Percentiles rank a stretch among this genome's conserved stretches.
These are phyloP conservation scores for Hapsidospora chrysogenum DNA, from an alignment of 495 filamentous ascomycete species.

Conservation along the genomic window DNA sequence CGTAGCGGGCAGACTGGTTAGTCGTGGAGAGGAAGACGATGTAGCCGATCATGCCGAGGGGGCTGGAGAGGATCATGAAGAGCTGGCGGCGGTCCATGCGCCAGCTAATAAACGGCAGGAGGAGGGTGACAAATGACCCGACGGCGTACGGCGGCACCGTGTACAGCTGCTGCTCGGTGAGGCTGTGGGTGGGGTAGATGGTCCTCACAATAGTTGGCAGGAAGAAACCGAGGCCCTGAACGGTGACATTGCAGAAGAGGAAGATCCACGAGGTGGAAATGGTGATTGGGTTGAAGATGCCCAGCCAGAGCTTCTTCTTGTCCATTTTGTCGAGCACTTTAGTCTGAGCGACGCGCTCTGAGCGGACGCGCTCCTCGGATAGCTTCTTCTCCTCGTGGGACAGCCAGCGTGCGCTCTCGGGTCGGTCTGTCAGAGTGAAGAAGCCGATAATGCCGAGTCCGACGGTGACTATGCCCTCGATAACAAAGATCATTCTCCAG, in stretches of 20 bases:
- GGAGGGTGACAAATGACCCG: constrained; percentile 18
- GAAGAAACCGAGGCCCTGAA: constrained; percentile 44
- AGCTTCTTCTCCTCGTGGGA: constrained; percentile 20
- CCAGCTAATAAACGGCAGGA: constrained; percentile 44
- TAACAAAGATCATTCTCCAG: constrained; percentile 65
- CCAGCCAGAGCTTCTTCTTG: constrained; percentile 12
- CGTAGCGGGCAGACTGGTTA: constrained; percentile 39
- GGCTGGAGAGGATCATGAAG: constrained; percentile 39
- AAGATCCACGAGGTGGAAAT: constrained; percentile 29
- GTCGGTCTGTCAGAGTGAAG: constrained; percentile 33
- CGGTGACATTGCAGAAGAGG: constrained; percentile 39
- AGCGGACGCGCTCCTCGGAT: constrained; percentile 11
- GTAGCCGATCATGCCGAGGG: constrained; percentile 49
- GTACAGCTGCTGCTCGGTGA: constrained; percentile 21
- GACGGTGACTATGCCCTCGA: constrained; percentile 58
- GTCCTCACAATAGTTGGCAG: constrained; percentile 35
- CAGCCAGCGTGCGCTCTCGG: constrained; percentile 28
- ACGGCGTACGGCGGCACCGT: constrained; percentile 26
- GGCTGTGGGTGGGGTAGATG: constrained; percentile 40
- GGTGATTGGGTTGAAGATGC: neutral
- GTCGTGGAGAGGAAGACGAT: constrained; percentile 50
- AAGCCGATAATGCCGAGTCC: constrained; percentile 46
- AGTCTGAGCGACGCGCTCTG: constrained; percentile 25
- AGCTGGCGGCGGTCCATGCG: constrained; percentile 37
- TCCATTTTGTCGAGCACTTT: constrained; percentile 29